Evolutionary conservation across 2,329 filamentous ascomycete species (phyloP).

Genomic region (Acarospora socialis): DNA sequence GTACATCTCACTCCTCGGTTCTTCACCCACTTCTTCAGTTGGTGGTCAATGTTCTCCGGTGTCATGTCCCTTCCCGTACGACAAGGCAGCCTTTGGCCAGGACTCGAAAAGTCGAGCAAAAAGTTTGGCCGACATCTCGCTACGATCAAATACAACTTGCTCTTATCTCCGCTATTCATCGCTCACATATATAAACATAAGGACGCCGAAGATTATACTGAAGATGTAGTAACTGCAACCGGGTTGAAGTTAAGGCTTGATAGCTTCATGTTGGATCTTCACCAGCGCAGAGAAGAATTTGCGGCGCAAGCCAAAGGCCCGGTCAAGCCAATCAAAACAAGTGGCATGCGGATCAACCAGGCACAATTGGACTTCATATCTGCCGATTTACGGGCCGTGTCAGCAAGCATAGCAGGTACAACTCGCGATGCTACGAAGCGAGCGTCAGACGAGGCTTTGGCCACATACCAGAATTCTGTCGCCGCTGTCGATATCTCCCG

Average conservation of each 20-base stretch:
- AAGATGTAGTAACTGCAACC: slow-evolving; percentile 71
- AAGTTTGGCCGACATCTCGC: slow-evolving; percentile 94
- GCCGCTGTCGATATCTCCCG: slow-evolving; percentile 54
- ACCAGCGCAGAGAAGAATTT: slow-evolving; percentile 87
- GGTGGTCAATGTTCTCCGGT: slow-evolving; percentile 94
- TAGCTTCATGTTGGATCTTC: slow-evolving; percentile 93
- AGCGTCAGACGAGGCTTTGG: slow-evolving; percentile 48
- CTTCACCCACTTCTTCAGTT: slow-evolving; percentile 95
- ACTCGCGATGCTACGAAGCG: slow-evolving; percentile 59
- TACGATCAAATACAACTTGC: slow-evolving; percentile 95
- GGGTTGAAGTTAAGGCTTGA: slow-evolving; percentile 93
- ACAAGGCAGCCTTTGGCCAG: slow-evolving; percentile 82
- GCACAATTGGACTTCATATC: slow-evolving; percentile 84
- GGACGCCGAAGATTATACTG: slow-evolving; percentile 72
- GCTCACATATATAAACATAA: slow-evolving; percentile 99
- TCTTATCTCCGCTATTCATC: slow-evolving; percentile 83
- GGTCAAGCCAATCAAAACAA: slow-evolving; percentile 66
- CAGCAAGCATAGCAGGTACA: slow-evolving; percentile 73
- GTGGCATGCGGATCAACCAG: slow-evolving; percentile 88
- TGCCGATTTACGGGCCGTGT: slow-evolving; percentile 84
- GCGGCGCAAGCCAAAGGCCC: slow-evolving; percentile 63
- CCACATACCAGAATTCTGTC: slow-evolving; percentile 38
- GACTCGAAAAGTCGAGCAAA: slow-evolving; percentile 90
- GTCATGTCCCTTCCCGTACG: slow-evolving; percentile 89
- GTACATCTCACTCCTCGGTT: slow-evolving; percentile 89